Evolutionary conservation across 495 filamentous ascomycete genomes (phyloP).

Genomic region (Xylaria curta): DNA sequence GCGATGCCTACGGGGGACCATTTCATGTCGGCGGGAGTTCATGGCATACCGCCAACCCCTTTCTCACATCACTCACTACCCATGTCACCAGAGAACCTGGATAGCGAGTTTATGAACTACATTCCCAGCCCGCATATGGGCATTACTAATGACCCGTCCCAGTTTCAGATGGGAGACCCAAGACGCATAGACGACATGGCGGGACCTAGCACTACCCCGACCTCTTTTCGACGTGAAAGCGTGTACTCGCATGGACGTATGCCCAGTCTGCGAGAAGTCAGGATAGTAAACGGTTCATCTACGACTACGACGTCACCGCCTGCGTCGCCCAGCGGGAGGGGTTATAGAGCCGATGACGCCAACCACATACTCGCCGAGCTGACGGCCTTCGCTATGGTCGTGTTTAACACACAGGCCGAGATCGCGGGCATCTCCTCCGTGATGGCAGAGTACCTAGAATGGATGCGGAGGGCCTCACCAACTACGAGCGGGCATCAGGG

Average conservation of each 20-base stretch:
- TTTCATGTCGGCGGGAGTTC: constrained; percentile 16
- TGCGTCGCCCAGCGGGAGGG: constrained; percentile 16
- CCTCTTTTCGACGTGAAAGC: constrained; percentile 22
- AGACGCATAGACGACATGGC: constrained; percentile 24
- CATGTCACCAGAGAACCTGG: constrained; percentile 26
- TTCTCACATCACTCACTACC: constrained; percentile 23
- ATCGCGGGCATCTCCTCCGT: constrained; percentile 30
- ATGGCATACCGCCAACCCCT: constrained; percentile 23
- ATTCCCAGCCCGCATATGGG: constrained; percentile 16
- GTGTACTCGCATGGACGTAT: constrained; percentile 23
- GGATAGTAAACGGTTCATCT: constrained; percentile 22
- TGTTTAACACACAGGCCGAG: constrained; percentile 29
- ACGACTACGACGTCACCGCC: constrained; percentile 22
- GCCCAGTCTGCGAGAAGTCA: constrained; percentile 24
- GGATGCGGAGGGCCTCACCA: constrained; percentile 23
- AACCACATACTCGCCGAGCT: constrained; percentile 29
- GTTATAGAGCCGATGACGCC: constrained; percentile 21
- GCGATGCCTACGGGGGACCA: constrained; percentile 6
- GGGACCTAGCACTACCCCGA: constrained; percentile 6
- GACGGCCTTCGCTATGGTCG: constrained; percentile 28
- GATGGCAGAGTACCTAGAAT: constrained; percentile 28
- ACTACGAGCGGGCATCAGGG: constrained; percentile 4
- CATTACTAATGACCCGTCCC: constrained; percentile 17
- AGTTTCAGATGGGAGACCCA: constrained; percentile 20
- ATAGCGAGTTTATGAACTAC: constrained; percentile 26